These are phyloP conservation scores for Fusarium solani-melongenae DNA, from an alignment of 2,329 filamentous ascomycete species.

Conservation along the genomic window DNA sequence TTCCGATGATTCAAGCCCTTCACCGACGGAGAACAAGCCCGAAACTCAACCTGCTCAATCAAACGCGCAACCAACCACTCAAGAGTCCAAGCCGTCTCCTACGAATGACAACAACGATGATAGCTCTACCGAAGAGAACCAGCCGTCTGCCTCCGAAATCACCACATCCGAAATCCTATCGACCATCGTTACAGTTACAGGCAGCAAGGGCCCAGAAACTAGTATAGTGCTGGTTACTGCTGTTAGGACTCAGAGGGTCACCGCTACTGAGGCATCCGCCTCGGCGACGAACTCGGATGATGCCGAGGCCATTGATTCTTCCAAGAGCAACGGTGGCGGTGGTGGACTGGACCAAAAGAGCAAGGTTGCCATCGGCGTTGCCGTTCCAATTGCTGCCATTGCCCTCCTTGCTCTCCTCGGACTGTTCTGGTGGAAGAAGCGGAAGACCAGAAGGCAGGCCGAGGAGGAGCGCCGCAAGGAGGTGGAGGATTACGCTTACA, in stretches of 20 bases:
- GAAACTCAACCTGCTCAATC: conserved; percentile 7
- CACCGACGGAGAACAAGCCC: background rate
- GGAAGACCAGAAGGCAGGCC: conserved; percentile 84
- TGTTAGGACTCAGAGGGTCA: conserved; percentile 34
- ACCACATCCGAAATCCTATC: conserved; percentile 27
- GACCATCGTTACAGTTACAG: conserved; percentile 41
- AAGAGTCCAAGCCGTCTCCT: conserved; percentile 17
- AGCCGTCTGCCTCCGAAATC: conserved; percentile 21
- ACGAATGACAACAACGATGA: conserved; percentile 21
- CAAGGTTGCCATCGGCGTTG: conserved; percentile 91
- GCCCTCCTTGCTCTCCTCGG: conserved; percentile 81
- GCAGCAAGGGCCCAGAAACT: conserved; percentile 34
- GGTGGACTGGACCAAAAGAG: conserved; percentile 69
- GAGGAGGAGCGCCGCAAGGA: conserved; percentile 94
- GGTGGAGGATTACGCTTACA: conserved; percentile 96
- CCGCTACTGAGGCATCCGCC: conserved; percentile 20
- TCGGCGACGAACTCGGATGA: conserved; percentile 43
- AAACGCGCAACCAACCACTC: conserved; percentile 15
- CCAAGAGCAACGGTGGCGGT: conserved; percentile 28
- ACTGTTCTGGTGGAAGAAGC: conserved; percentile 88
- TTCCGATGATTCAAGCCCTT: conserved; percentile 3
- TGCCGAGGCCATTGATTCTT: conserved; percentile 44
- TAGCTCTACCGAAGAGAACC: conserved; percentile 17
- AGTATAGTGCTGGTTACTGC: conserved; percentile 43
- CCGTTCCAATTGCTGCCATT: conserved; percentile 91